phyloP scores from a whole-genome alignment of 352 stramenopile genomes.

The Phytophthora pinifolia region DNA sequence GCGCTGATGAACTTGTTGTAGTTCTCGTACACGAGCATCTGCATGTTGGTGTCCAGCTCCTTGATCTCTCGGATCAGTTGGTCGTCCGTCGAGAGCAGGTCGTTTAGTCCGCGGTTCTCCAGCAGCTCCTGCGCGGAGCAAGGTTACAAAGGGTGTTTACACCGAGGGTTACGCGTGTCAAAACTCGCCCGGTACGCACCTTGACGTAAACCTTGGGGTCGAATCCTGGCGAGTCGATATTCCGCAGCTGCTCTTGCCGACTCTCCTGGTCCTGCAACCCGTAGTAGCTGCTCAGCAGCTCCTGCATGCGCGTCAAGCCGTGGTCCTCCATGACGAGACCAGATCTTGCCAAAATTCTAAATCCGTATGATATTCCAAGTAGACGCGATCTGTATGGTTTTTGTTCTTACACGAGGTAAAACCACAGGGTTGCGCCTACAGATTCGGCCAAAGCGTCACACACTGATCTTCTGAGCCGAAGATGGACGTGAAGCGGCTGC shows the following conservation, averaged over 20 bases:
- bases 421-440: too few species aligned
- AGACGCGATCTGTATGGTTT: too few species aligned
- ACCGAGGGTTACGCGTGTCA: background rate
- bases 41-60: conserved; percentile 98
- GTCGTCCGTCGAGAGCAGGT: conserved; percentile 73
- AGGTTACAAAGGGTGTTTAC: conserved; percentile 9
- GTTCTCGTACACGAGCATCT: conserved; percentile 99
- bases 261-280: conserved; percentile 78
- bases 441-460: too few species aligned
- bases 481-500: conserved; percentile 72
- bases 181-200: conserved; percentile 22
- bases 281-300: conserved; percentile 90
- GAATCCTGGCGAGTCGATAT: conserved; percentile 81
- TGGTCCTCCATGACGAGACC: conserved; percentile 44
- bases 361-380: too few species aligned
- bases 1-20: conserved; percentile 99
- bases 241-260: conserved; percentile 57
- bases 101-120: conserved; percentile 56
- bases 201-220: conserved; percentile 74
- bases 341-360: background rate
- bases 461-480: background rate
- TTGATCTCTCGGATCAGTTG: conserved; percentile 90
- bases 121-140: conserved; percentile 50
- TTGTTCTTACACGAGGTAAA: too few species aligned
- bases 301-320: conserved; percentile 84